Conservation (phyloP, 2,329 filamentous ascomycete genomes). For the Lizonia empirigonia region DNA sequence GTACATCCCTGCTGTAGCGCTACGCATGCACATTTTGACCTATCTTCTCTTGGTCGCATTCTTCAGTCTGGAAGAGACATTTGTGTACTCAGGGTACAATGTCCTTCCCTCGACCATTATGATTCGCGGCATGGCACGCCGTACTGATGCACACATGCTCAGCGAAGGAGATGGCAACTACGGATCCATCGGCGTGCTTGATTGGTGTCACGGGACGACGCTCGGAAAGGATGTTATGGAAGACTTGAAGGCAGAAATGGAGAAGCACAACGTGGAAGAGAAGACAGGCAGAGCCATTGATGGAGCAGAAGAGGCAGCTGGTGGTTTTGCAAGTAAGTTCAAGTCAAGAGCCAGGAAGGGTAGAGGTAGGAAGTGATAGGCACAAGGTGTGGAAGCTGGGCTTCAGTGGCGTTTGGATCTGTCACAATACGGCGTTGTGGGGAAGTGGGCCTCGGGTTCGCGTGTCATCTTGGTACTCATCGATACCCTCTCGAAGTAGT, state of each 20-base stretch:
- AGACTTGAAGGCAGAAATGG: slow-evolving; percentile 61
- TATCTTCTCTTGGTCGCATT: slow-evolving; percentile 69
- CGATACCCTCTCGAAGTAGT: slow-evolving; percentile 13
- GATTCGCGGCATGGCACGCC: slow-evolving; percentile 61
- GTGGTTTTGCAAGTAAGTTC: slow-evolving; percentile 37
- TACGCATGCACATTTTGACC: slow-evolving; percentile 74
- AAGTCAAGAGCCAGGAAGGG: slow-evolving; percentile 38
- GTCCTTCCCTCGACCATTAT: slow-evolving; percentile 64
- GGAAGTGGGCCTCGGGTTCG: slow-evolving; percentile 10
- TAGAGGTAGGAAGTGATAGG: slow-evolving; percentile 30
- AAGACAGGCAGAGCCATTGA: slow-evolving; percentile 46
- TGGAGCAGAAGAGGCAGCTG: slow-evolving; percentile 38
- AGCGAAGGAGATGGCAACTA: slow-evolving; percentile 64
- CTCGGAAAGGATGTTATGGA: slow-evolving; percentile 63
- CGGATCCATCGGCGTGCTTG: slow-evolving; percentile 64
- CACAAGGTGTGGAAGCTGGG: background rate
- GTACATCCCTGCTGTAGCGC: slow-evolving; percentile 67
- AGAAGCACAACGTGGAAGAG: slow-evolving; percentile 60
- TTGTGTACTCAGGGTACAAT: slow-evolving; percentile 71
- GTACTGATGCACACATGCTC: slow-evolving; percentile 65
- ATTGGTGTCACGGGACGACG: slow-evolving; percentile 46
- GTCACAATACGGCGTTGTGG: slow-evolving; percentile 2
- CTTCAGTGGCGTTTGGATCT: background rate
- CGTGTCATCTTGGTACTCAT: slow-evolving; percentile 6
- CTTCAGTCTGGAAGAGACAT: slow-evolving; percentile 68